A percentile compares a stretch with the other conserved stretches of the same genome.
Conservation (phyloP, 2,329 filamentous ascomycete species). For the Colletotrichum somersetense region DNA sequence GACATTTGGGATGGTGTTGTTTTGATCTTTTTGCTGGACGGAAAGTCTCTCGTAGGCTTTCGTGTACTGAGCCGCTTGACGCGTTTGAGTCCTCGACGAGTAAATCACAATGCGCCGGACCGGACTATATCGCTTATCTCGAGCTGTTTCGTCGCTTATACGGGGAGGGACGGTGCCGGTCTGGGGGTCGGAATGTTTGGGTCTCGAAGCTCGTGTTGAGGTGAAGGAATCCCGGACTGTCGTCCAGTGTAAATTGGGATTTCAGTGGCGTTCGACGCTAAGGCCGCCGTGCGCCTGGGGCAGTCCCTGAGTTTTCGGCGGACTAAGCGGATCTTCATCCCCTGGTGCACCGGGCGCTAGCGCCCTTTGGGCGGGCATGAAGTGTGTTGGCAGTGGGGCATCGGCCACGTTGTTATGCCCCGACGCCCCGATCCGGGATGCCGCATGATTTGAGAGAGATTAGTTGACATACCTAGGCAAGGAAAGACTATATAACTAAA, state of each 20-base stretch:
- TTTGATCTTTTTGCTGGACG: slow-evolving; percentile 22
- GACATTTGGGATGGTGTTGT: slow-evolving; percentile 31
- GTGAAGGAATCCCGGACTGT: slow-evolving; percentile 32
- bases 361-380: slow-evolving; percentile 22
- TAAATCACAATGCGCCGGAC: neutral
- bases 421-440: slow-evolving; percentile 11
- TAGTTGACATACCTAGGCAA: slow-evolving; percentile 1
- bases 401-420: slow-evolving; percentile 12
- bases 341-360: slow-evolving; percentile 28
- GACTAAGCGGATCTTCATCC: slow-evolving; percentile 28
- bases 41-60: neutral
- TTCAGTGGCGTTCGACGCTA: slow-evolving; percentile 32
- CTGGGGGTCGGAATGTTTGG: slow-evolving; percentile 24
- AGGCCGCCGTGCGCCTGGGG: slow-evolving; percentile 29
- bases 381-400: slow-evolving; percentile 36
- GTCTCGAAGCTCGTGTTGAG: slow-evolving; percentile 24
- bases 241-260: slow-evolving; percentile 33
- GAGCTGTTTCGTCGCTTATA: slow-evolving; percentile 15
- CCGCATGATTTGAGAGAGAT: slow-evolving; percentile 27
- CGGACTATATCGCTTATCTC: neutral
- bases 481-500: neutral
- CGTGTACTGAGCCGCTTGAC: neutral
- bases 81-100: neutral
- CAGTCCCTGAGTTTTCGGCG: slow-evolving; percentile 38
- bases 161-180: slow-evolving; percentile 16